A percentile compares a stretch with the other conserved stretches of the same genome.
These are phyloP conservation scores for Diatrype stigma DNA, from an alignment of 2,329 filamentous ascomycete species.

Conservation along the genomic window DNA sequence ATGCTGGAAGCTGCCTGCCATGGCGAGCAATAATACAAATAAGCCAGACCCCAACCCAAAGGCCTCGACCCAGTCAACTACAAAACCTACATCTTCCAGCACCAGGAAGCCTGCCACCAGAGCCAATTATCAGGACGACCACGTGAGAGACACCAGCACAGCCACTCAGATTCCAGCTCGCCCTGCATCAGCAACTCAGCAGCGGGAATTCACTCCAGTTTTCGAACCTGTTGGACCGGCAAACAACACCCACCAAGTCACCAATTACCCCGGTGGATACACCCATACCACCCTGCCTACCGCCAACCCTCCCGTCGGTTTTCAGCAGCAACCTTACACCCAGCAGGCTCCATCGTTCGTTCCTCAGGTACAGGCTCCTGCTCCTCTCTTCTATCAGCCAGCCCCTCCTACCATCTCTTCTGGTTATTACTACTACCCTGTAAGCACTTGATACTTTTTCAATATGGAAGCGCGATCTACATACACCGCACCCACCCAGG, in stretches of 20 bases:
- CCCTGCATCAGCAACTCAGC: not conserved
- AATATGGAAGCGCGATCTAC: too few species aligned
- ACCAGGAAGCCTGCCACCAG: not conserved
- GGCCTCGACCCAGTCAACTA: too few species aligned
- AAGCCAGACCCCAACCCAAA: too few species aligned
- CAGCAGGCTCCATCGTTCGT: conserved; percentile 12
- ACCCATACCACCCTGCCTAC: conserved; percentile 10
- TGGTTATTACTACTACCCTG: not conserved
- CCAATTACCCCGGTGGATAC: conserved; percentile 13
- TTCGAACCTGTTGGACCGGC: conserved; percentile 17
- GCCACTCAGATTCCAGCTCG: not conserved
- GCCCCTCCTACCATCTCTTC: not conserved
- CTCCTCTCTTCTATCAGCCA: not conserved
- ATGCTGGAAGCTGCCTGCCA: too few species aligned
- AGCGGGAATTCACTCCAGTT: not conserved
- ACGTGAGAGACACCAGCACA: not conserved
- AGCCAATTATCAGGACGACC: not conserved
- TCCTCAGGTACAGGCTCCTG: not conserved
- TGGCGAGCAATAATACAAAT: not conserved
- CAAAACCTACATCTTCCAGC: not conserved
- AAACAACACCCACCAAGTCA: conserved; percentile 14
- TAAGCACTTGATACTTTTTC: not conserved
- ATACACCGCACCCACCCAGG: not conserved
- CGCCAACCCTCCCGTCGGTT: conserved; percentile 11
- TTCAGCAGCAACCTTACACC: conserved; percentile 13